phyloP scores from a whole-genome alignment of 495 filamentous ascomycete species.

The Podospora bellae-mahoneyi region DNA sequence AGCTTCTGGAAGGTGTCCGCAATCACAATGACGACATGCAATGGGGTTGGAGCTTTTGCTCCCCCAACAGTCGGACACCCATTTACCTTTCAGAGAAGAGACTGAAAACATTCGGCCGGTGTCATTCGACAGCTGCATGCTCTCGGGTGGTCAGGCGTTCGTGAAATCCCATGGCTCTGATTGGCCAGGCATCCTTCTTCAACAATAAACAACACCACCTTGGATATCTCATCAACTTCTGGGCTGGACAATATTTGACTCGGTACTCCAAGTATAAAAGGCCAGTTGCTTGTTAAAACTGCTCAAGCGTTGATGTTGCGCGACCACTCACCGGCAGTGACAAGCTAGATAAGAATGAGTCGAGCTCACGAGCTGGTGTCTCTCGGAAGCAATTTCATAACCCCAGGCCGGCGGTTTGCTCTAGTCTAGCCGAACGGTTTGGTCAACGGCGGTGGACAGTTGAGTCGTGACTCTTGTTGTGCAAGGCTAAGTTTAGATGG shows the following conservation, averaged over 20 bases:
- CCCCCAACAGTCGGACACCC: not conserved
- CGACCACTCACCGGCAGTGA: not conserved
- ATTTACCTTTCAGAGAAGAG: not conserved
- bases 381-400: not conserved
- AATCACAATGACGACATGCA: constrained; percentile 5
- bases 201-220: too few relatives aligned
- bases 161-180: not conserved
- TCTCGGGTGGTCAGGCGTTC: not conserved
- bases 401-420: not conserved
- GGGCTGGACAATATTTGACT: not conserved
- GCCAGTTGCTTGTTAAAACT: not conserved
- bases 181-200: not conserved
- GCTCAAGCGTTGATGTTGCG: not conserved
- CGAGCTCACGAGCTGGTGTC: not conserved
- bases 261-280: not conserved
- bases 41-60: not conserved
- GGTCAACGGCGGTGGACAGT: not conserved
- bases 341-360: not conserved
- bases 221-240: too few relatives aligned
- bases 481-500: not conserved
- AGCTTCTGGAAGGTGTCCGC: not conserved
- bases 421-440: not conserved
- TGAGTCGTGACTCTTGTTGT: not conserved
- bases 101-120: not conserved
- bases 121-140: not conserved